Evolutionary conservation across 225 moss, liverwort and hornwort species (phyloP), one percentile per base, ranked within the genome.

Genomic region (Antitrichia curtipendula): DNA sequence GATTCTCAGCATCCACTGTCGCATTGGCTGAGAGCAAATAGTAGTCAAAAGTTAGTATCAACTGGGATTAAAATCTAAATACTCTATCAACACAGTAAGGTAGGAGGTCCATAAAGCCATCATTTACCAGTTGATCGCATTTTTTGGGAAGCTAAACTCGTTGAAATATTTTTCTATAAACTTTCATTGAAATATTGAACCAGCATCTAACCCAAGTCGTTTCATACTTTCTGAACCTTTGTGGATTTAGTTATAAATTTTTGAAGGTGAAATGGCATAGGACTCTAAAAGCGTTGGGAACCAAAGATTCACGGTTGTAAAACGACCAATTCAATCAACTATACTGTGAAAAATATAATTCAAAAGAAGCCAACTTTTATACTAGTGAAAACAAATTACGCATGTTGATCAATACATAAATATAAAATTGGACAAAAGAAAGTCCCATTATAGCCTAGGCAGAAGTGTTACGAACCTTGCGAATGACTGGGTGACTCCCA

Each of bases 1-100:
- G 69, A 97, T 99, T 80, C 89, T 94, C 64, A 97, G 91, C 98
- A 97, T 96, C 98, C 98, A 99, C 80, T 97, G 96, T 84, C 95
- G 96, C 98, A 99, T 97, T 72, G 98, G 98, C 97, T 98, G 95
- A 16, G 43, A 62, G 72, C 63, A 72, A 50, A 11, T 60, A 54
- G 87, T 72, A 50, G 15, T 57, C 47, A 49, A 69, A 82, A 70
- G 29, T 85, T 78, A 89, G 70, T 86, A 31, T 34, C 22, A 86
- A 82, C 25, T 43, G 59, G 24, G n/a, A 83, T 65, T 40, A 66
- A 52, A 70, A 82, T 23, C 52, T 56, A 52, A 77, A 19, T 86
- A 53, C 75, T 82, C 68, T 76, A 43, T 83, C 66, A 47, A 57
- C 9, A 38, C 27, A 40, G 27, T 18, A 78, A 40, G 78, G 40